A percentile compares a stretch with the other conserved stretches of the same genome.
phyloP scores from a whole-genome alignment of 257 asterid genomes.

The Nicotiana tabacum region DNA sequence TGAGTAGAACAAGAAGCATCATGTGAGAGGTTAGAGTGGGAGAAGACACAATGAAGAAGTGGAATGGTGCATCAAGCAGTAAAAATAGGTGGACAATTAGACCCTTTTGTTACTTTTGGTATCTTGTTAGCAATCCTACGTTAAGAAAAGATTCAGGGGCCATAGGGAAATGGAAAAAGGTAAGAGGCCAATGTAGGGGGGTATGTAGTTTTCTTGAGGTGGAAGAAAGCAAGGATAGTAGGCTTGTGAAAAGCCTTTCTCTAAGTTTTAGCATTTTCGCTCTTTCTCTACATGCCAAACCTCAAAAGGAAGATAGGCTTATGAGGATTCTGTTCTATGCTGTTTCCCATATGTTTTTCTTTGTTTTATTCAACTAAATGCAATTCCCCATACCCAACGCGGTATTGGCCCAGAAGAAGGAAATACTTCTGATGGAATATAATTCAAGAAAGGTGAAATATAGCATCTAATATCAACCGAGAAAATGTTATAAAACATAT shows the following conservation, averaged over 20 bases:
- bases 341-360: not conserved
- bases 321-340: not conserved
- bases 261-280: not conserved
- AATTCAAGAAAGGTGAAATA: not conserved
- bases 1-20: not conserved
- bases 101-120: not conserved
- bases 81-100: not conserved
- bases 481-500: not conserved
- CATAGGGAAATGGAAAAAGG: not conserved
- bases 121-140: not conserved
- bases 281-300: not conserved
- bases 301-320: not conserved
- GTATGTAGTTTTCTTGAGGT: not conserved
- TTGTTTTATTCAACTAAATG: not conserved
- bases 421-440: not conserved
- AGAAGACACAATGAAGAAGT: not conserved
- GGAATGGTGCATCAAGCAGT: not conserved
- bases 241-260: not conserved
- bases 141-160: not conserved
- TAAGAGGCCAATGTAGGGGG: not conserved
- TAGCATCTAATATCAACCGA: not conserved
- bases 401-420: not conserved
- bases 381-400: not conserved
- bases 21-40: constrained; percentile 2
- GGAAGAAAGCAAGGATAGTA: not conserved